Evolutionary conservation across 1,139 yeast species (phyloP).

Genomic region (Blastobotrys capitulatus): DNA sequence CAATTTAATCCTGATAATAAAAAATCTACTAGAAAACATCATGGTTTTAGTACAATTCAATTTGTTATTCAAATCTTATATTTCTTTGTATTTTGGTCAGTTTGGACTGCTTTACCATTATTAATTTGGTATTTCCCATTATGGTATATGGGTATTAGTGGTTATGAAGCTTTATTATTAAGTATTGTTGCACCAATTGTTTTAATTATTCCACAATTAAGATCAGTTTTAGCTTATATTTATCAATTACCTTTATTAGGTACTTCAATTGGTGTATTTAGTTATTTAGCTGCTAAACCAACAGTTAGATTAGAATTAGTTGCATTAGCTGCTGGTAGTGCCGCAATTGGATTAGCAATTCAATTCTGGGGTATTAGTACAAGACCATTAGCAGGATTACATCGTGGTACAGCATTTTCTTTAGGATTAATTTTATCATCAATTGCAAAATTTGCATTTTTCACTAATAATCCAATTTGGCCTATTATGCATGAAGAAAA

Average conservation of each 20-base stretch:
- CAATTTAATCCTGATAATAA: constrained; percentile 3
- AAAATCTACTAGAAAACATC: constrained; percentile 17
- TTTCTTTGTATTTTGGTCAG: constrained; percentile 73
- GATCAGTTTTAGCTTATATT: constrained; percentile 43
- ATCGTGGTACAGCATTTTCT: constrained; percentile 57
- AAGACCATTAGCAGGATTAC: constrained; percentile 41
- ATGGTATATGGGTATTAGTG: constrained; percentile 97
- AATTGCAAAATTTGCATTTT: constrained; percentile 66
- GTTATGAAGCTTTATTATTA: constrained; percentile 73
- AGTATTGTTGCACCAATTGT: constrained; percentile 55
- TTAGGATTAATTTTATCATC: constrained; percentile 72
- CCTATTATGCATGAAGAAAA: constrained; percentile 82
- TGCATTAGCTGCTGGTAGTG: constrained; percentile 62
- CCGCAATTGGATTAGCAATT: constrained; percentile 54
- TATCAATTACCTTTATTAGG: constrained; percentile 51
- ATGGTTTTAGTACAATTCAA: constrained; percentile 26
- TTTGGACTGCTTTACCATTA: constrained; percentile 69
- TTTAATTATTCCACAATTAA: constrained; percentile 49
- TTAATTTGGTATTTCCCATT: constrained; percentile 96
- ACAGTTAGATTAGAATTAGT: constrained; percentile 59
- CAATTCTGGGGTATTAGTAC: constrained; percentile 48
- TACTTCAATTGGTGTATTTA: constrained; percentile 66
- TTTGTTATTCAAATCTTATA: constrained; percentile 30
- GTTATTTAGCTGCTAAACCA: constrained; percentile 65
- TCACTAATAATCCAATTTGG: constrained; percentile 93